These are phyloP conservation scores for Teunomyces tritomae DNA, from an alignment of 805 yeast genomes.

Conservation along the genomic window DNA sequence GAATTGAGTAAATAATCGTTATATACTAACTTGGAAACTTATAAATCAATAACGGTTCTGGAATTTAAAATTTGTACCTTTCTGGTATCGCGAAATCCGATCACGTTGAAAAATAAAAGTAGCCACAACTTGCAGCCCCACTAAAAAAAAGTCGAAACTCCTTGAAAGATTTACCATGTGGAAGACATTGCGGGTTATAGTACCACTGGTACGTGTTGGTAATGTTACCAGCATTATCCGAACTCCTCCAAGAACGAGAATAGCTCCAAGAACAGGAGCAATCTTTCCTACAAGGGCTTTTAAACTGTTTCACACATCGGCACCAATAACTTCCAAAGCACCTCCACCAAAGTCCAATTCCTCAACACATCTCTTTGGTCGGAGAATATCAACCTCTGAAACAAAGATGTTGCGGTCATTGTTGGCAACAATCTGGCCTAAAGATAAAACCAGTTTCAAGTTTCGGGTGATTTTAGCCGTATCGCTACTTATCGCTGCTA, in stretches of 20 bases:
- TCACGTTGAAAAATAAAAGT: neutral
- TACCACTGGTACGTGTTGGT: neutral
- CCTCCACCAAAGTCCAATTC: conserved; percentile 6
- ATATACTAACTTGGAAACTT: too few relatives aligned
- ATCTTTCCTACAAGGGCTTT: neutral
- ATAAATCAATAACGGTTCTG: too few relatives aligned
- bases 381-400: conserved; percentile 37
- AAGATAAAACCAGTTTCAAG: conserved; percentile 61
- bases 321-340: neutral
- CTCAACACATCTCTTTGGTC: conserved; percentile 22
- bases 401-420: conserved; percentile 60
- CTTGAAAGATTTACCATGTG: neutral
- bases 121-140: neutral
- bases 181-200: neutral
- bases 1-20: conserved; percentile 26
- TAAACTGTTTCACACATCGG: neutral
- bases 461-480: conserved; percentile 76
- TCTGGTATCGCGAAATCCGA: too few relatives aligned
- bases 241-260: neutral
- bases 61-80: too few relatives aligned
- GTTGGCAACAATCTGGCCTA: conserved; percentile 78
- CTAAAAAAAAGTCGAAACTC: too few relatives aligned
- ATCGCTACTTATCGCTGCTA: conserved; percentile 70
- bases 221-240: neutral
- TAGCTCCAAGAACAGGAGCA: neutral